Base-by-base conservation (phyloP, 257 asterid species). In the Lantana camara region DNA sequence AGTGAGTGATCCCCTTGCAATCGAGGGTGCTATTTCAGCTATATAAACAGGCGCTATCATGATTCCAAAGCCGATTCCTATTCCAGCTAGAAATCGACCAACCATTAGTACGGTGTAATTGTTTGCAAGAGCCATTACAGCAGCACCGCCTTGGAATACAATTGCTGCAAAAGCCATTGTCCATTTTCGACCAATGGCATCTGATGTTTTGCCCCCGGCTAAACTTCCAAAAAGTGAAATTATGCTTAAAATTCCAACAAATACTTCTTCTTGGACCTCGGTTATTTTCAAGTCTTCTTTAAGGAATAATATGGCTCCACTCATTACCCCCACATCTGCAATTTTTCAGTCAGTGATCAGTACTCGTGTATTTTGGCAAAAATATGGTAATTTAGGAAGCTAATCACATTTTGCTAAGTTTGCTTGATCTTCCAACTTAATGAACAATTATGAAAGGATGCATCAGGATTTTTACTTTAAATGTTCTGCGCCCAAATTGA, bases 301-400 rank as follows among this genome's bases (percentile, higher is more conserved):
- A 22, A 86, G 82, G 38, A 83, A 86, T 24, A 83, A 20, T 40
- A 83, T 79, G 52, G 95, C 95, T 59, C 95, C 95, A 75, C 95
- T 83, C 95, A 86, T 86, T 38, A 86, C 91, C 35, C 95, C 95
- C 16, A 86, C 75, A 80, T 86, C 95, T 86, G 87, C 58, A 41
- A 32, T 55, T 57, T 21, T 41, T 41, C 3, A 38, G 11, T 1
- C 3, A n/a, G n/a, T n/a, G n/a, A n/a, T n/a, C n/a, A n/a, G n/a
- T n/a, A n/a, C n/a, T n/a, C n/a, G n/a, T n/a, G n/a, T n/a, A n/a
- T n/a, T n/a, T n/a, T n/a, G n/a, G n/a, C n/a, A n/a, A n/a, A n/a
- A n/a, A n/a, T n/a, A n/a, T n/a, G n/a, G n/a, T n/a, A n/a, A n/a
- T n/a, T n/a, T n/a, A n/a, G n/a, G n/a, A n/a, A n/a, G n/a, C n/a